Conservation (phyloP, 2,329 filamentous ascomycete species). For the Pezicula radicicola region DNA sequence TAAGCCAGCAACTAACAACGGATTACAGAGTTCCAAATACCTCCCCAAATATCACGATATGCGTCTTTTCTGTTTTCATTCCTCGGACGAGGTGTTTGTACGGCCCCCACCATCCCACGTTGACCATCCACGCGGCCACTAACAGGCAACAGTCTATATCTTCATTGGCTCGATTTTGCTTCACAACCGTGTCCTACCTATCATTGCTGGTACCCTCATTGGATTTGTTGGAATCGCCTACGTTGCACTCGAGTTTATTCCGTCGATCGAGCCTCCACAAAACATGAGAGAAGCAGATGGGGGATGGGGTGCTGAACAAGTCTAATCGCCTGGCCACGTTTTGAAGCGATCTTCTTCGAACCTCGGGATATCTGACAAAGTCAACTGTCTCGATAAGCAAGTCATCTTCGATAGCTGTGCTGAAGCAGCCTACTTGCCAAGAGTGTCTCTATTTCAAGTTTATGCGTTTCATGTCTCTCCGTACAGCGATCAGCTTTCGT, state of each 20-base stretch:
- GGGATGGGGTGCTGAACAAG: background rate
- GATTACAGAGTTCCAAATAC: conserved; percentile 80
- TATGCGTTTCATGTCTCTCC: no score
- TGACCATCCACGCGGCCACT: conserved; percentile 9
- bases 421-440: no score
- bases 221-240: conserved; percentile 79
- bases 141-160: conserved; percentile 72
- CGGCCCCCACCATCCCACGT: conserved; percentile 36
- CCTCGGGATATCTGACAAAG: no score
- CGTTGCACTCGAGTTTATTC: conserved; percentile 70
- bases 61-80: conserved; percentile 98
- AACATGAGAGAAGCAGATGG: conserved; percentile 42
- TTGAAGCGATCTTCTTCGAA: no score
- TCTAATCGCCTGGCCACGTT: background rate
- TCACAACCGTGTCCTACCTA: conserved; percentile 61
- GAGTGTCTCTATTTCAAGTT: no score
- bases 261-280: conserved; percentile 65
- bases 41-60: conserved; percentile 87
- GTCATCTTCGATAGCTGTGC: no score
- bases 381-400: no score
- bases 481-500: no score
- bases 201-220: conserved; percentile 75
- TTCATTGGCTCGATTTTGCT: conserved; percentile 88
- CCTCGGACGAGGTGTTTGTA: conserved; percentile 91
- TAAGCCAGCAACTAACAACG: background rate